Evolutionary conservation across 164 flowering plant genomes (phyloP).

Genomic region (Dillenia turbinata): DNA sequence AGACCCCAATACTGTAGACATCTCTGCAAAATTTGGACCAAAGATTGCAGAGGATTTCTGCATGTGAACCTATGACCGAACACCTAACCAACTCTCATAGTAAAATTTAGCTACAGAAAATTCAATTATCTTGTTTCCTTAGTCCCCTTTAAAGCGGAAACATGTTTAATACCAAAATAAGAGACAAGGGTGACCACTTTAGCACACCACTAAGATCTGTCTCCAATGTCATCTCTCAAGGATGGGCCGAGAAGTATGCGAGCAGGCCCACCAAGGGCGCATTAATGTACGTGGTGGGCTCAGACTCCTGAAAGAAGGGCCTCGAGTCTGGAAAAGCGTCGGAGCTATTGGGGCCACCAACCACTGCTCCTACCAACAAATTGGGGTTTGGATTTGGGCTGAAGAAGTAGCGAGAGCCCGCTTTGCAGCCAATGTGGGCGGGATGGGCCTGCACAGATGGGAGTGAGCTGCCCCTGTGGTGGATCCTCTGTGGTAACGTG

Average conservation of each 20-base stretch:
- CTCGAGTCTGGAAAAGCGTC: conserved; percentile 89
- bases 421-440: conserved; percentile 67
- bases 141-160: too few relatives aligned
- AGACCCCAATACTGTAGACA: too few relatives aligned
- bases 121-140: too few relatives aligned
- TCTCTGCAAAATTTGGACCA: too few relatives aligned
- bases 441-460: conserved; percentile 81
- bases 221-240: conserved; percentile 12
- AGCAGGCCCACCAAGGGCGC: conserved; percentile 92
- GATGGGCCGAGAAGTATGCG: conserved; percentile 70
- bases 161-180: too few relatives aligned
- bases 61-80: too few relatives aligned
- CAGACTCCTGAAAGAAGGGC: conserved; percentile 76
- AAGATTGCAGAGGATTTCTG: too few relatives aligned
- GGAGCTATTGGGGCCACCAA: conserved; percentile 85
- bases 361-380: conserved; percentile 77
- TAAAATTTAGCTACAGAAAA: too few relatives aligned
- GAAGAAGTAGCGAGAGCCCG: conserved; percentile 56
- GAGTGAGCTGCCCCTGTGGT: conserved; percentile 83
- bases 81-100: too few relatives aligned
- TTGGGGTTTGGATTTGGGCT: conserved; percentile 91
- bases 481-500: conserved; percentile 66
- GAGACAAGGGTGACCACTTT: conserved; percentile 15
- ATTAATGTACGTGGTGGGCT: conserved; percentile 95
- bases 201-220: conserved; percentile 31